Conservation (phyloP, 2,329 filamentous ascomycete species). For the Fusarium chaquense region DNA sequence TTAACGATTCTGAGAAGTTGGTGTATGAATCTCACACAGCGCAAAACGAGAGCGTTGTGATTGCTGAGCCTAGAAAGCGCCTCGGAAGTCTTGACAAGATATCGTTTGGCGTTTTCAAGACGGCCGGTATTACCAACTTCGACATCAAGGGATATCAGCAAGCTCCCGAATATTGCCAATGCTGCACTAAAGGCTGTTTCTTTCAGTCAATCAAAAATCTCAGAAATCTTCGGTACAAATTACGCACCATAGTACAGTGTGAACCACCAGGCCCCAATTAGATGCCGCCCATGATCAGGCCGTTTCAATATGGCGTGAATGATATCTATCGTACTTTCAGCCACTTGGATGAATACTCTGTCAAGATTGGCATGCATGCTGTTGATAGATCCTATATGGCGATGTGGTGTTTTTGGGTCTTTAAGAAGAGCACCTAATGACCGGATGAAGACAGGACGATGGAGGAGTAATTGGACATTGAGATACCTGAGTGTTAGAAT, state of each 20-base stretch:
- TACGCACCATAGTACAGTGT: conserved; percentile 37
- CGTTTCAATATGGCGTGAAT: conserved; percentile 17
- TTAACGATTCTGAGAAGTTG: conserved; percentile 6
- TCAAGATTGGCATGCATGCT: conserved; percentile 29
- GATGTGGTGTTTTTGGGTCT: neutral
- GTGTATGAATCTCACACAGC: neutral
- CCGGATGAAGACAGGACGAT: conserved; percentile 2
- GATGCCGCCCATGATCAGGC: conserved; percentile 6
- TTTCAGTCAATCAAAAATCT: no score
- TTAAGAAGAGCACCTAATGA: neutral
- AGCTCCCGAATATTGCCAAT: conserved; percentile 18
- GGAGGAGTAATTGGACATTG: conserved; percentile 8
- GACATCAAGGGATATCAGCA: conserved; percentile 1
- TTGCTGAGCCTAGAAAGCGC: neutral
- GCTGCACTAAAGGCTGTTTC: conserved; percentile 27
- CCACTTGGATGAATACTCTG: conserved; percentile 6
- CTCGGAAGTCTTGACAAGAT: neutral
- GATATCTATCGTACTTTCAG: conserved; percentile 22
- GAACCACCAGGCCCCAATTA: conserved; percentile 39
- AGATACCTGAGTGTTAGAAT: conserved; percentile 3
- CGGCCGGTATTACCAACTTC: neutral
- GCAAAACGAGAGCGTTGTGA: neutral
- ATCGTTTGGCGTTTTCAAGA: neutral
- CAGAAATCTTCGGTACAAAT: no score
- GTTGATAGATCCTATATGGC: neutral